These are phyloP conservation scores for Tolypocladium amazonense DNA, from an alignment of 2,329 filamentous ascomycete species.

Conservation along the genomic window DNA sequence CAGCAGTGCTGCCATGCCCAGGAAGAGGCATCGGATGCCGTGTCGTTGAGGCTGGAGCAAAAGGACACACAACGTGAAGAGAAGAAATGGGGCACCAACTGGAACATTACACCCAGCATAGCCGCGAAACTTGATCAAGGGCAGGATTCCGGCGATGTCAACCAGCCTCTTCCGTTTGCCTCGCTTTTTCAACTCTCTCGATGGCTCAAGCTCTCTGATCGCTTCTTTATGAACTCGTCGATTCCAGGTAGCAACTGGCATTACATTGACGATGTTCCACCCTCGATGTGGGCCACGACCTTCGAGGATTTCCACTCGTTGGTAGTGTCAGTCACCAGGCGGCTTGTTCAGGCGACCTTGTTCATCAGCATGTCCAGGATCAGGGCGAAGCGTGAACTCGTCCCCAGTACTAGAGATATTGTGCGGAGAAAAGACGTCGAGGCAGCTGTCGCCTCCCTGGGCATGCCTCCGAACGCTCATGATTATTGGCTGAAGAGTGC, in stretches of 20 bases:
- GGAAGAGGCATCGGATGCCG: constrained; percentile 55
- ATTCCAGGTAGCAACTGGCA: constrained; percentile 58
- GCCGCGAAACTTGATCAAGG: constrained; percentile 18
- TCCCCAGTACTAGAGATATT: constrained; percentile 15
- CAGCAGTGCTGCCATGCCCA: constrained; percentile 53
- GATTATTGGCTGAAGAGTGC: constrained; percentile 38
- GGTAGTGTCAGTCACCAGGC: constrained; percentile 54
- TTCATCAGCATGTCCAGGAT: constrained; percentile 63
- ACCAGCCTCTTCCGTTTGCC: constrained; percentile 32
- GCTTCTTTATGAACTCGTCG: constrained; percentile 65
- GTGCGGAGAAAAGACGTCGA: constrained; percentile 35
- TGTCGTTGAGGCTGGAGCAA: constrained; percentile 54
- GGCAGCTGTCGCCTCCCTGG: constrained; percentile 37
- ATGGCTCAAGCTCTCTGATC: constrained; percentile 55
- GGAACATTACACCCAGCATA: constrained; percentile 47
- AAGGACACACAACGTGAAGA: constrained; percentile 51
- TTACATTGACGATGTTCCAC: constrained; percentile 46
- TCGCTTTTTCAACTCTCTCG: constrained; percentile 45
- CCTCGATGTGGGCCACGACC: constrained; percentile 63
- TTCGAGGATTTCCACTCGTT: constrained; percentile 68
- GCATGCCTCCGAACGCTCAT: constrained; percentile 24
- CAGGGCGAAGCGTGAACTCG: constrained; percentile 32
- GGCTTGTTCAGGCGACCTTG: constrained; percentile 58
- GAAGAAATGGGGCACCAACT: constrained; percentile 49
- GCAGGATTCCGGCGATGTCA: constrained; percentile 6